phyloP scores from a whole-genome alignment of 352 stramenopile genomes.

The Pythium scleroteichum region DNA sequence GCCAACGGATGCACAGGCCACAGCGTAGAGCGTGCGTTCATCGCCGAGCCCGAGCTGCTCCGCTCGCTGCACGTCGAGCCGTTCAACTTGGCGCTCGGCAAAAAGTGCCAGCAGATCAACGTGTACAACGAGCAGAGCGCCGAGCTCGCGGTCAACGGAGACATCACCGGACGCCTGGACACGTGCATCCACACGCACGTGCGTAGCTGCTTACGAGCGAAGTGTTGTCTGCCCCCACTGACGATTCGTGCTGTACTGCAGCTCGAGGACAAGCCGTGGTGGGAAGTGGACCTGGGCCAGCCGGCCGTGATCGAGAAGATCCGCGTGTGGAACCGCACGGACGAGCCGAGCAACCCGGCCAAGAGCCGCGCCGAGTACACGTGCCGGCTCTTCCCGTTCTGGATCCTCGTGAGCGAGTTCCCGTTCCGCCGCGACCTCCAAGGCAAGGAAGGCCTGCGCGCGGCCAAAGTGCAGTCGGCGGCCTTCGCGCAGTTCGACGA shows the following conservation, averaged over 20 bases:
- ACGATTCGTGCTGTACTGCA: slow-evolving; percentile 15
- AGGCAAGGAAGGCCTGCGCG: slow-evolving; percentile 81
- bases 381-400: slow-evolving; percentile 88
- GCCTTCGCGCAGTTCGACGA: slow-evolving; percentile 81
- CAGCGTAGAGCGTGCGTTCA: slow-evolving; percentile 52
- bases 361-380: slow-evolving; percentile 77
- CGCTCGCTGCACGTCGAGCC: slow-evolving; percentile 83
- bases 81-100: slow-evolving; percentile 87
- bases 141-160: slow-evolving; percentile 82
- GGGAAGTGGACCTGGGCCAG: slow-evolving; percentile 91
- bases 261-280: slow-evolving; percentile 92
- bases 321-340: slow-evolving; percentile 91
- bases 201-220: too few species aligned
- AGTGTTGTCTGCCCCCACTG: too few species aligned
- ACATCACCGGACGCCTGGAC: slow-evolving; percentile 59
- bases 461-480: slow-evolving; percentile 76
- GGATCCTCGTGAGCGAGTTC: slow-evolving; percentile 91
- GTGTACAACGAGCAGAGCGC: slow-evolving; percentile 90
- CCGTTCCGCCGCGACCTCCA: slow-evolving; percentile 75
- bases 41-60: slow-evolving; percentile 75
- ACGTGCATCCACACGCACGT: slow-evolving; percentile 90
- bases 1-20: slow-evolving; percentile 89
- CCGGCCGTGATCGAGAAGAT: slow-evolving; percentile 79
- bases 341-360: slow-evolving; percentile 82
- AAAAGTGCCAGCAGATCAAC: slow-evolving; percentile 79